These are phyloP conservation scores for Linum trigynum DNA, from an alignment of 345 rosid species.

Conservation along the genomic window DNA sequence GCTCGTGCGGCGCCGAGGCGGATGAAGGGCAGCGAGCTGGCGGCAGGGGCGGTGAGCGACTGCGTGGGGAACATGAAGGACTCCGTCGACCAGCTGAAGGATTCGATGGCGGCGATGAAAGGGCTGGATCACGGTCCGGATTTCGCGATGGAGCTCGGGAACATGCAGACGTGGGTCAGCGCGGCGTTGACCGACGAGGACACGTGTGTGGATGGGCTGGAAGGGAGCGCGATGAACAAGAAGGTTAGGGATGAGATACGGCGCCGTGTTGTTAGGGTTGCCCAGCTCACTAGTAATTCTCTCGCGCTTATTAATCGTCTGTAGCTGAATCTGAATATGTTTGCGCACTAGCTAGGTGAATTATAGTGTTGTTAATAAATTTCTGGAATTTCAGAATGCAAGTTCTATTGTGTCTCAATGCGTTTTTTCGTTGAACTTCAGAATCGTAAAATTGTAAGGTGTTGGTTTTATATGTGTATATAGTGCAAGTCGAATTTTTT, in stretches of 20 bases:
- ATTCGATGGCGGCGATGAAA: slow-evolving; percentile 26
- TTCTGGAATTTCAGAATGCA: too few species aligned
- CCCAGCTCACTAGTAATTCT: slow-evolving; percentile 36
- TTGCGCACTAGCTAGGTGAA: too few species aligned
- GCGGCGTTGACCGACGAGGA: slow-evolving; percentile 42
- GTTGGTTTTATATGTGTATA: too few species aligned
- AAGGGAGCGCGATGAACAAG: slow-evolving; percentile 16
- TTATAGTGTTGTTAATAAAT: too few species aligned
- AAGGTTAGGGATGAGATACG: slow-evolving; percentile 20
- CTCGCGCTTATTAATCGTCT: slow-evolving; percentile 26
- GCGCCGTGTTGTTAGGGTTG: slow-evolving; percentile 17
- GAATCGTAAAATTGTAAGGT: too few species aligned
- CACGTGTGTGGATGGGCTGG: slow-evolving; percentile 32
- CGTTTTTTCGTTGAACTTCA: too few species aligned
- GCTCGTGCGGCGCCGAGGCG: neutral
- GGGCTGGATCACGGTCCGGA: slow-evolving; percentile 23
- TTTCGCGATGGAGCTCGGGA: slow-evolving; percentile 22
- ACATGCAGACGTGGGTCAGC: slow-evolving; percentile 40
- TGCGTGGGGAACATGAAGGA: slow-evolving; percentile 29
- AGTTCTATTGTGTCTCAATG: too few species aligned
- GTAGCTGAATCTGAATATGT: slow-evolving; percentile 23
- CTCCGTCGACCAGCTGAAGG: slow-evolving; percentile 24
- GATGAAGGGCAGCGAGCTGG: slow-evolving; percentile 11
- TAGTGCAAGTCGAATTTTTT: too few species aligned
- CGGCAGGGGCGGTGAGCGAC: slow-evolving; percentile 24